Percentiles rank a stretch among this genome's conserved stretches.
phyloP scores from a whole-genome alignment of 345 rosid species.

The Barbarea vulgaris region DNA sequence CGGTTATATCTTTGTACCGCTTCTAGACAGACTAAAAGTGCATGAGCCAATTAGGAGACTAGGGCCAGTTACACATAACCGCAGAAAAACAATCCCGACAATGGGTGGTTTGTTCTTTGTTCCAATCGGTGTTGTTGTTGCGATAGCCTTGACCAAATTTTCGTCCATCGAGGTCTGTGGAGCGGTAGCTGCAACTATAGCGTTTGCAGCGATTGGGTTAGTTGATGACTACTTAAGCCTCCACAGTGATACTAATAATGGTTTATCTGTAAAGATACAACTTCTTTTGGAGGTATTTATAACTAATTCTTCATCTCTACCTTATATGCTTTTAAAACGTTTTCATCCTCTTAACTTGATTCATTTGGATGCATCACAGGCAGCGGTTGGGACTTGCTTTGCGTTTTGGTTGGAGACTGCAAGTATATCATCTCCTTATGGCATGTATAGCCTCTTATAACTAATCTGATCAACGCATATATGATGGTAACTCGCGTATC shows the following conservation, averaged over 20 bases:
- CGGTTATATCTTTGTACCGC: slow-evolving; percentile 76
- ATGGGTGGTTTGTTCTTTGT: slow-evolving; percentile 88
- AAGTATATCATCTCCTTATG: slow-evolving; percentile 76
- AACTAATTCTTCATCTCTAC: neutral
- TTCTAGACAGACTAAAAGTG: slow-evolving; percentile 61
- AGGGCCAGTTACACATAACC: slow-evolving; percentile 49
- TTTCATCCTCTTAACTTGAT: slow-evolving; percentile 32
- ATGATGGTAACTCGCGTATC: slow-evolving; percentile 83
- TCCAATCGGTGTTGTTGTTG: slow-evolving; percentile 75
- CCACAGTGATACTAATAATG: slow-evolving; percentile 41
- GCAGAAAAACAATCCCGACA: slow-evolving; percentile 65
- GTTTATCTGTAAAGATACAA: slow-evolving; percentile 60
- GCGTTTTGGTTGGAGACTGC: slow-evolving; percentile 78
- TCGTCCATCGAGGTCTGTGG: slow-evolving; percentile 73
- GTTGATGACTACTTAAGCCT: slow-evolving; percentile 63
- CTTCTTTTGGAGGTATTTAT: slow-evolving; percentile 68
- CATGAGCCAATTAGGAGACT: slow-evolving; percentile 48
- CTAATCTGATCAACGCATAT: slow-evolving; percentile 72
- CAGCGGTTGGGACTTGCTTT: slow-evolving; percentile 67
- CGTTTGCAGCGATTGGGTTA: slow-evolving; percentile 74
- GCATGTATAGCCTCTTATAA: slow-evolving; percentile 97
- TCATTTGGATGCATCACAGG: slow-evolving; percentile 48
- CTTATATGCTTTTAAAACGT: neutral
- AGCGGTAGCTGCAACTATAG: slow-evolving; percentile 66
- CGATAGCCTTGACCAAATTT: slow-evolving; percentile 53